A percentile compares a stretch with the other conserved stretches of the same genome.
Conservation (phyloP, 2,329 filamentous ascomycete genomes). For the Epichloe uncinata region DNA sequence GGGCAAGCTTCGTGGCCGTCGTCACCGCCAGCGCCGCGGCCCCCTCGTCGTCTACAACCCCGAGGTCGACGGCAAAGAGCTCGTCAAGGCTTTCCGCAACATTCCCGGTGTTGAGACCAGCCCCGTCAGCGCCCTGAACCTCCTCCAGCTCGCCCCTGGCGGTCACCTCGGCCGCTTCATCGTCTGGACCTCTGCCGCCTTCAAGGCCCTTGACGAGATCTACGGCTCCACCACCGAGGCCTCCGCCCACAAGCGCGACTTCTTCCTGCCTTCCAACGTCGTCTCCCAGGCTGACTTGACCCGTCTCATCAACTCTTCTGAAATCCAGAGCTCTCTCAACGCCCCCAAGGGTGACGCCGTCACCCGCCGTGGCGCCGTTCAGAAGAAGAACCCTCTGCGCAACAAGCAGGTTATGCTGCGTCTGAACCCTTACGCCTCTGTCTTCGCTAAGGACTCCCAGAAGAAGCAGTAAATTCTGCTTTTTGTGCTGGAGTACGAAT, state of each 20-base stretch:
- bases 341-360: constrained; percentile 79
- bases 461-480: constrained; percentile 22
- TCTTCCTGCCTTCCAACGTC: constrained; percentile 84
- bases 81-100: constrained; percentile 95
- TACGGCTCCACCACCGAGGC: constrained; percentile 88
- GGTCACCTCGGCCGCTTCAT: constrained; percentile 98
- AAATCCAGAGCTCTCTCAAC: constrained; percentile 92
- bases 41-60: constrained; percentile 97
- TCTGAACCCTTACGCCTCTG: constrained; percentile 93
- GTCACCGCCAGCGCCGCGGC: constrained; percentile 93
- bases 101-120: constrained; percentile 95
- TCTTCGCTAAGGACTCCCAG: constrained; percentile 60
- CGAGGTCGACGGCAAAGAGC: constrained; percentile 86
- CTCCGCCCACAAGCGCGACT: constrained; percentile 96
- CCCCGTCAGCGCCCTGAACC: constrained; percentile 88
- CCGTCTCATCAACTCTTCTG: constrained; percentile 98
- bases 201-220: constrained; percentile 91
- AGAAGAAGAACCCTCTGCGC: constrained; percentile 99
- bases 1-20: constrained; percentile 95
- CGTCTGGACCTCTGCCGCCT: constrained; percentile 95
- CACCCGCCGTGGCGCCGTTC: constrained; percentile 80
- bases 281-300: constrained; percentile 89
- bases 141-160: constrained; percentile 97
- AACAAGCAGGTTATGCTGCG: constrained; percentile 99
- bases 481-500: not conserved